Evolutionary conservation across 768 basidiomycete species (phyloP).

Genomic region (Lentinula sp.): DNA sequence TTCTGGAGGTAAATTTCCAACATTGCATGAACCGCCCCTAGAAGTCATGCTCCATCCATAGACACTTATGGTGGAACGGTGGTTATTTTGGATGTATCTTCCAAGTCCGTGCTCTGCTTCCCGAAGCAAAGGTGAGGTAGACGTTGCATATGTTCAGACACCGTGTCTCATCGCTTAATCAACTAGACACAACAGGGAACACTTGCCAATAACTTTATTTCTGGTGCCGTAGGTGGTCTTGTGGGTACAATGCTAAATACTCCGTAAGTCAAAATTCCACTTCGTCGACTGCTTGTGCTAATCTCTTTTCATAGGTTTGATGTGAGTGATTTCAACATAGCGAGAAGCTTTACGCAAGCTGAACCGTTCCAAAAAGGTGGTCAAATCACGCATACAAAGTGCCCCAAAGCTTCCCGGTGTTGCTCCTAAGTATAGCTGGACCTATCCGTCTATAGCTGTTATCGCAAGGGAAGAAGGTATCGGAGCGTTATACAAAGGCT

Average conservation of each 20-base stretch:
- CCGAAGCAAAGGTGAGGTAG: conserved; percentile 70
- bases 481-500: conserved; percentile 88
- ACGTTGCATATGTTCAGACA: not conserved
- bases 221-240: conserved; percentile 86
- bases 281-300: conserved; percentile 5
- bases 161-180: not conserved
- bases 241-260: conserved; percentile 90
- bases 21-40: not conserved
- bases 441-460: conserved; percentile 80
- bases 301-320: conserved; percentile 32
- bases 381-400: conserved; percentile 94
- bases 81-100: conserved; percentile 94
- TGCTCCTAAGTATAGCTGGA: conserved; percentile 90
- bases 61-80: conserved; percentile 89
- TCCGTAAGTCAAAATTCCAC: conserved; percentile 34
- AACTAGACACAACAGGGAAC: conserved; percentile 56
- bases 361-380: conserved; percentile 49
- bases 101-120: conserved; percentile 73
- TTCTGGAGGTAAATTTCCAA: conserved; percentile 74
- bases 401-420: conserved; percentile 58
- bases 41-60: conserved; percentile 19
- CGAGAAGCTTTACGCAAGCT: not conserved
- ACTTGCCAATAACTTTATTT: conserved; percentile 87
- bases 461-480: conserved; percentile 87
- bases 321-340: conserved; percentile 22